Evolutionary conservation across 31 red algal species (phyloP).

Genomic region (Porphyra umbilicalis): DNA sequence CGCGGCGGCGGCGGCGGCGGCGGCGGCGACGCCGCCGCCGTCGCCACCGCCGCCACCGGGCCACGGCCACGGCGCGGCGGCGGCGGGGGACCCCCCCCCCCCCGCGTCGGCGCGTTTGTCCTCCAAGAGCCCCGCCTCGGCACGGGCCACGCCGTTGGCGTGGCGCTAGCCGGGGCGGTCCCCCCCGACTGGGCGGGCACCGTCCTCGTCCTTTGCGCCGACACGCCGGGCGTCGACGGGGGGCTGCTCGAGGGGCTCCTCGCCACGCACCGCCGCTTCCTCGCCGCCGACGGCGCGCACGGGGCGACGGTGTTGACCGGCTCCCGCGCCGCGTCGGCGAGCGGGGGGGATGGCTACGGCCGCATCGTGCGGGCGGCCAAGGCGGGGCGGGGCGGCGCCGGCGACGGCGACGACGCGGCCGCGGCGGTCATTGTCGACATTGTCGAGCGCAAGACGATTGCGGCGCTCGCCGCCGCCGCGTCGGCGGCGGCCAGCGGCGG

Average conservation of each 20-base stretch:
- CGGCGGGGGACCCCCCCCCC: neutral
- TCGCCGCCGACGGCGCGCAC: slow-evolving; percentile 11
- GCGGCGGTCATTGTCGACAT: slow-evolving; percentile 55
- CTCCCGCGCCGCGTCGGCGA: slow-evolving; percentile 20
- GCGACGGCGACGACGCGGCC: slow-evolving; percentile 5
- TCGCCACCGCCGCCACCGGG: too few relatives aligned
- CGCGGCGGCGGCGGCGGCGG: too few relatives aligned
- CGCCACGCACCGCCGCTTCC: slow-evolving; percentile 18
- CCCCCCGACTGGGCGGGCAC: slow-evolving; percentile 48
- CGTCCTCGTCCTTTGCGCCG: slow-evolving; percentile 75
- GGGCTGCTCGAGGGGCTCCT: slow-evolving; percentile 39
- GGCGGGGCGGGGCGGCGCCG: neutral
- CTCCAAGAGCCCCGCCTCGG: slow-evolving; percentile 64
- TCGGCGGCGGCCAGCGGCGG: too few relatives aligned
- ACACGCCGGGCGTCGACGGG: slow-evolving; percentile 80
- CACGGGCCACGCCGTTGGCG: slow-evolving; percentile 85
- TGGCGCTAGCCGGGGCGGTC: slow-evolving; percentile 31
- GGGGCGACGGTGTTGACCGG: slow-evolving; percentile 76
- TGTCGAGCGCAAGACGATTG: slow-evolving; percentile 75
- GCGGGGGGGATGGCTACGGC: slow-evolving; percentile 51
- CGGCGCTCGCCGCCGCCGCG: slow-evolving; percentile 5
- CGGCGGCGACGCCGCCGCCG: neutral
- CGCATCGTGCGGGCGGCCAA: slow-evolving; percentile 44
- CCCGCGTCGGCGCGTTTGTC: slow-evolving; percentile 14
- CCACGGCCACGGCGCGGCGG: too few relatives aligned